phyloP scores from a whole-genome alignment of 371 early-diverging fungal species.

The Polyrhizophydium stewartii region DNA sequence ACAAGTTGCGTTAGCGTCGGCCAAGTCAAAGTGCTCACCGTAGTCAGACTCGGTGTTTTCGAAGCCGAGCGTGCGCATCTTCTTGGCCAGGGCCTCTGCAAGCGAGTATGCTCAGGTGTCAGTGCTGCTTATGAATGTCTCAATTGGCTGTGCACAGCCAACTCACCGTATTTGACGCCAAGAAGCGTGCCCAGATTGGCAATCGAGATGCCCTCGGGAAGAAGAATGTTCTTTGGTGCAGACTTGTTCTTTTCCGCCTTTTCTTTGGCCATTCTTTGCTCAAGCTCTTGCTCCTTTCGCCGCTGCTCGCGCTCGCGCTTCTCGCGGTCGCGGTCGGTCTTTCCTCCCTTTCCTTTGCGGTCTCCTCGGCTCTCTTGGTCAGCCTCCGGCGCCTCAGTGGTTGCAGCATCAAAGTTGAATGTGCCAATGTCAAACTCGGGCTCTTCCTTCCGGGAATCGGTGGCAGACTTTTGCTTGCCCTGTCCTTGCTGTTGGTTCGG shows the following conservation, averaged over 20 bases:
- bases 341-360: too few species aligned
- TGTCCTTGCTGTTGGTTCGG: too few species aligned
- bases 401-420: too few species aligned
- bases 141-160: background rate
- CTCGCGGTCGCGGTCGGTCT: conserved; percentile 10
- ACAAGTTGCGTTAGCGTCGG: background rate
- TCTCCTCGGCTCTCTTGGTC: too few species aligned
- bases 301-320: conserved; percentile 6
- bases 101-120: background rate
- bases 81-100: conserved; percentile 57
- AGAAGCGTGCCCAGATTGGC: conserved; percentile 74
- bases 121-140: background rate
- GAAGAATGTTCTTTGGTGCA: conserved; percentile 55
- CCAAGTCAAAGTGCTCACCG: conserved; percentile 29
- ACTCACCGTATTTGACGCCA: conserved; percentile 59
- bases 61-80: conserved; percentile 72
- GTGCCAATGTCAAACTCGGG: too few species aligned
- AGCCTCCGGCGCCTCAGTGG: too few species aligned
- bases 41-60: conserved; percentile 56
- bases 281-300: conserved; percentile 10
- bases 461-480: too few species aligned
- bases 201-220: conserved; percentile 81
- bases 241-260: conserved; percentile 4
- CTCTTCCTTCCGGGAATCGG: too few species aligned
- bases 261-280: background rate